Conservation (phyloP, 176 grass and related monocot genomes). For the Triticum monococcum region DNA sequence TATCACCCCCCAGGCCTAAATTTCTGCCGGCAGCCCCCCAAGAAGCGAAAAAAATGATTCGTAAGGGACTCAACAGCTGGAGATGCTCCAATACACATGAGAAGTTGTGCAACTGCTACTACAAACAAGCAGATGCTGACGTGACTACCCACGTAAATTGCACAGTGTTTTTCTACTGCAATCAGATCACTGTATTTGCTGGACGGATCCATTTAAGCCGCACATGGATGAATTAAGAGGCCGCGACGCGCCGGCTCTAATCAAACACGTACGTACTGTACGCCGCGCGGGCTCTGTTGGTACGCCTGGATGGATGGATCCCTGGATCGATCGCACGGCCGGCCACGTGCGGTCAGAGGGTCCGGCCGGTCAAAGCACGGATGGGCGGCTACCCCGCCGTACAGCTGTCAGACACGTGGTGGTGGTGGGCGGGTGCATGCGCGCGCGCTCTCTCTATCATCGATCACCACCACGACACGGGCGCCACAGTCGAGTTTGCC, state of each 20-base stretch:
- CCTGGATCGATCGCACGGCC: not conserved
- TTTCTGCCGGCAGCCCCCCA: too few relatives aligned
- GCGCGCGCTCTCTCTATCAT: not conserved
- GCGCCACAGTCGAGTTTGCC: not conserved
- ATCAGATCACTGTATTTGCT: not conserved
- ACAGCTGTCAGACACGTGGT: slow-evolving; percentile 74
- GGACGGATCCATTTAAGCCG: not conserved
- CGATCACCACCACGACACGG: not conserved
- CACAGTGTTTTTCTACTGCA: not conserved
- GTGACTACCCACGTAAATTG: too few relatives aligned
- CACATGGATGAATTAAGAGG: not conserved
- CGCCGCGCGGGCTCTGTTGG: not conserved
- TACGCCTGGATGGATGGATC: not conserved
- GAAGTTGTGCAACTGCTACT: too few relatives aligned
- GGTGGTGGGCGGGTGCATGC: not conserved
- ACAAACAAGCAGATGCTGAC: too few relatives aligned
- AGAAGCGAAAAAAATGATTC: too few relatives aligned
- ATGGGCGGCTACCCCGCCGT: slow-evolving; percentile 22
- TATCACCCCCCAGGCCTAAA: too few relatives aligned
- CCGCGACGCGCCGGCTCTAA: not conserved
- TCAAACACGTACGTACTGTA: not conserved
- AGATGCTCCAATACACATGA: too few relatives aligned
- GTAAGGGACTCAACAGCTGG: too few relatives aligned
- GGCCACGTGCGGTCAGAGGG: slow-evolving; percentile 41
- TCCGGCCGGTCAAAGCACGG: slow-evolving; percentile 20